Base-by-base conservation (phyloP, 2,329 filamentous ascomycete genomes). In the Colletotrichum filicis region DNA sequence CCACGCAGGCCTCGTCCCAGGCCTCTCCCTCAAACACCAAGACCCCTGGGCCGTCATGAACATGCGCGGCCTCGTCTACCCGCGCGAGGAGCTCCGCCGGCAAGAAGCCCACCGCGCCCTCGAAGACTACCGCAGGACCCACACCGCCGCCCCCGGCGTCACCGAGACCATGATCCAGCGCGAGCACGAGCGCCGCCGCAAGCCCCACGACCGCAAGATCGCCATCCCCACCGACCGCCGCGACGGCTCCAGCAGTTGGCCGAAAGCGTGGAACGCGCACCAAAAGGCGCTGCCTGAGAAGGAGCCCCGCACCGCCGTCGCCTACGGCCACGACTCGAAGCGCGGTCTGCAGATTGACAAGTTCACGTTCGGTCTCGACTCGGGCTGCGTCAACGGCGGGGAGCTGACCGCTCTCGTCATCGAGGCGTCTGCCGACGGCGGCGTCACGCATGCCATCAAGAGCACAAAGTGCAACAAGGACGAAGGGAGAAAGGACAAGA, bases 311-410 rank as follows among this genome's bases (percentile, higher is more conserved):
- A 94, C 93, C 1, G 63, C 68, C 26, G 92, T 97, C 53, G 88
- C 97, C 70, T 98, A 97, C 82, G 95, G 95, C 5, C 96, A 98
- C 80, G 94, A 98, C 80, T 90, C 94, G 26, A 92, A 92, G 78
- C 84, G 84, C 3, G 95, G 95, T 0, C 87, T 97, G 62, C 79
- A 78, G 37, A 76, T 86, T 72, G 78, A 90, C 62, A 86, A 88
- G 61, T 97, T 94, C 82, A 94, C 92, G 4, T 94, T 95, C 79
- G 97, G 97, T 0, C 85, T 98, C 59, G 97, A 98, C 82, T 94
- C 93, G 0, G 92, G 92, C 0, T 98, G 97, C 80, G 91, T 94
- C 3, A 90, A 89, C 74, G 95, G 95, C 12, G 92, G 91, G 1
- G 87, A 90, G 74, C 85, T 99, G 75, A 94, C 93, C 1, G 95